Evolutionary conservation across 495 filamentous ascomycete genomes (phyloP).

Genomic region (Penicillium bovifimosum): DNA sequence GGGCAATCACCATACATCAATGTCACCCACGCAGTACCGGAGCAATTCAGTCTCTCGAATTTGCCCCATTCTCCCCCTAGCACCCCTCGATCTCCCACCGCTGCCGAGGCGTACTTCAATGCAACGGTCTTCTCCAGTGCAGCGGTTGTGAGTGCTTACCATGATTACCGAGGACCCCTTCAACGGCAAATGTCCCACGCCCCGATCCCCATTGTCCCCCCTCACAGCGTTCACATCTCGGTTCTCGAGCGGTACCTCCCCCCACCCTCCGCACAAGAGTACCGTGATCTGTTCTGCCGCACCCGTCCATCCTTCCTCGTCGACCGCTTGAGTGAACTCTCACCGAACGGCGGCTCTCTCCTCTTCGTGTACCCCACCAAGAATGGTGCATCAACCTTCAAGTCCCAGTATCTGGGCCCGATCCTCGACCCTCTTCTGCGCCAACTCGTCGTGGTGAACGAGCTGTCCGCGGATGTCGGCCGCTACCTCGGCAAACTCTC

Average conservation of each 20-base stretch:
- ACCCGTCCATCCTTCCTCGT: slow-evolving; percentile 56
- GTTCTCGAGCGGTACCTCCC: slow-evolving; percentile 69
- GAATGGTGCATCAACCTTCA: slow-evolving; percentile 58
- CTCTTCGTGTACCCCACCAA: slow-evolving; percentile 68
- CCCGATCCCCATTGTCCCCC: slow-evolving; percentile 59
- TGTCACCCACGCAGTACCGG: slow-evolving; percentile 57
- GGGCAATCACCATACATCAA: slow-evolving; percentile 52
- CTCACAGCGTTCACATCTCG: slow-evolving; percentile 58
- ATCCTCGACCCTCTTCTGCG: slow-evolving; percentile 64
- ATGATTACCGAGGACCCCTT: slow-evolving; percentile 48
- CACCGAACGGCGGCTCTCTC: slow-evolving; percentile 52
- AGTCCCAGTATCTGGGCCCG: slow-evolving; percentile 58
- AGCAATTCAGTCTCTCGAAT: slow-evolving; percentile 57
- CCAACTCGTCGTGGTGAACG: slow-evolving; percentile 58
- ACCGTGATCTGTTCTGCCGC: slow-evolving; percentile 53
- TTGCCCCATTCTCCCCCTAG: slow-evolving; percentile 56
- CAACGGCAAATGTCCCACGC: slow-evolving; percentile 36
- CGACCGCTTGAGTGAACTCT: slow-evolving; percentile 61
- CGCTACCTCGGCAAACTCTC: slow-evolving; percentile 52
- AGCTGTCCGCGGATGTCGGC: slow-evolving; percentile 55
- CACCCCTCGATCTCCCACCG: slow-evolving; percentile 48
- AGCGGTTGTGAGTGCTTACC: slow-evolving; percentile 50
- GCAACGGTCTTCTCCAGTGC: slow-evolving; percentile 52
- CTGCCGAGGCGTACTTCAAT: slow-evolving; percentile 51
- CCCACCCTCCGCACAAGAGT: slow-evolving; percentile 55